Base-by-base conservation (phyloP, 768 basidiomycete genomes). In the Albatrellus ellisii region DNA sequence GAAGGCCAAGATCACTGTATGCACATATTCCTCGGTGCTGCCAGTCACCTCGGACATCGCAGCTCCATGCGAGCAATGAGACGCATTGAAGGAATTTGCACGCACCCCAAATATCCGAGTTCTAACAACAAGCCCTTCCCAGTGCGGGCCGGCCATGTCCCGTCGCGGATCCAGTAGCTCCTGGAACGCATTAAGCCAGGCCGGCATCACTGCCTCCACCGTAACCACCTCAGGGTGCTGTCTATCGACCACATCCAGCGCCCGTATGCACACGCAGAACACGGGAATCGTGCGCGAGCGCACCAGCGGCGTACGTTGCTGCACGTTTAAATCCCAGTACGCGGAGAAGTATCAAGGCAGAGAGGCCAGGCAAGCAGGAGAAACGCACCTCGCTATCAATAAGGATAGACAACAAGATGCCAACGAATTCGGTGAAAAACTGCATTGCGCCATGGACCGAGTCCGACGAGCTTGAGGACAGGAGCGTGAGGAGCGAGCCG, bases 361-460 rank as follows among this genome's bases (percentile, higher is more conserved):
- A 15, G 15, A 12, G 29, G 29, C 11, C 18, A 18, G 2, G 31
- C 18, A 32, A 32, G 18, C 31, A 32, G 18, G 20, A n/a, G n/a
- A n/a, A 21, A 32, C 64, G 39, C 55, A 87, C 87, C 62, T 88
- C 73, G 6, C 71, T 64, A 25, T 79, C 75, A 6, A 85, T 86
- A 40, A 97, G 61, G 41, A 97, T 87, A 7, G 64, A 56, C 14
- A 95, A 68, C 15, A 99, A 67, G 4, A 84, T 77, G 59, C 86
- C 82, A 54, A 94, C 85, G 59, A 97, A 92, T 54, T 99, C 95
- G 7, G 81, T 80, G 54, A 99, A 77, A 17, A 98, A 86, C 58
- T 91, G 80, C 86, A 99, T 90, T 18, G 92, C 83, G 18, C 95
- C 95, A 60, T 98, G 91, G 5, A 95, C 85, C 4, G 86, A 72